Evolutionary conservation across 2,329 filamentous ascomycete genomes (phyloP).

Genomic region (Alternaria ethzedia): DNA sequence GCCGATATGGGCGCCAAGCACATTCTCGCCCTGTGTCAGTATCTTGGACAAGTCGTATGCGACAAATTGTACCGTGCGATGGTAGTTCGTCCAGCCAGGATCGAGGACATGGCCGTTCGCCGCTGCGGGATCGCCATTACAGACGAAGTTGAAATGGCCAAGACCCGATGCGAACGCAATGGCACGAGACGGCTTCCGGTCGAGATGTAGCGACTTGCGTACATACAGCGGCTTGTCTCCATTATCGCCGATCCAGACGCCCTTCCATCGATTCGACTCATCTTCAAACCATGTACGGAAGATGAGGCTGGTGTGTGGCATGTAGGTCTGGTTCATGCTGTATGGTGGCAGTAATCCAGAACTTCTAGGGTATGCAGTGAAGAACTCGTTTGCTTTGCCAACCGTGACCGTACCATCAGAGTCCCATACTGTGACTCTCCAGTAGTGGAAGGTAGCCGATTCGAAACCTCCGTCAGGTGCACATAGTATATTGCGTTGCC

Average conservation of each 20-base stretch:
- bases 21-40: conserved; percentile 42
- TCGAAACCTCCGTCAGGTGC: conserved; percentile 43
- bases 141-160: conserved; percentile 50
- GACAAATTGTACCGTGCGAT: conserved; percentile 52
- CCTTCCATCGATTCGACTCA: conserved; percentile 50
- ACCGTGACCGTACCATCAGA: conserved; percentile 32
- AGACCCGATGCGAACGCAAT: conserved; percentile 50
- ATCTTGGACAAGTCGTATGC: conserved; percentile 52
- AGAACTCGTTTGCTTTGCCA: conserved; percentile 45
- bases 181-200: conserved; percentile 40
- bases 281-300: conserved; percentile 54
- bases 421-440: conserved; percentile 50
- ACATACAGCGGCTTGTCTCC: conserved; percentile 51
- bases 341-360: conserved; percentile 47
- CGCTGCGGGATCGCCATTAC: conserved; percentile 46
- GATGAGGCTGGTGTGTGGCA: conserved; percentile 52
- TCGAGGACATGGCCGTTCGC: conserved; percentile 35
- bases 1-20: conserved; percentile 47
- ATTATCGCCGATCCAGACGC: conserved; percentile 51
- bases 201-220: conserved; percentile 42
- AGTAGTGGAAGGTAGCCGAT: conserved; percentile 47
- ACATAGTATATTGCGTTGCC: conserved; percentile 39
- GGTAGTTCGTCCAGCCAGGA: conserved; percentile 52
- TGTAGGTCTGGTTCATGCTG: conserved; percentile 54
- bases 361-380: conserved; percentile 49